Evolutionary conservation across 2,329 filamentous ascomycete genomes (phyloP).

Genomic region (Stagonosporopsis cucurbitacearum): DNA sequence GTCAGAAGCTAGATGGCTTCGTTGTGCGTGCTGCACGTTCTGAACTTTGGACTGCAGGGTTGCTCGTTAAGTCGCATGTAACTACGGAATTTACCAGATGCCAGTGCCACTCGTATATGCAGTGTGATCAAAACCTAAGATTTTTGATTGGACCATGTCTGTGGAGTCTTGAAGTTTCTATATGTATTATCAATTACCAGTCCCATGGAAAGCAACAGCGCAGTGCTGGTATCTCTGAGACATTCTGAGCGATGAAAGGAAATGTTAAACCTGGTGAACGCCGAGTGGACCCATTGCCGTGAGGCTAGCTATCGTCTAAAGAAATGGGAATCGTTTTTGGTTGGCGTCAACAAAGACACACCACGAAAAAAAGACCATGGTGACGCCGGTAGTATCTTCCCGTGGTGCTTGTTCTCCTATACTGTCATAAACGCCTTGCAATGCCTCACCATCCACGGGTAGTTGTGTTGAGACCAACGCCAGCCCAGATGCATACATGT

Average conservation of each 20-base stretch:
- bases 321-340: no score
- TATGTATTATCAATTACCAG: neutral
- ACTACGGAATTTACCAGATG: neutral
- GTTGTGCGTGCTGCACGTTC: neutral
- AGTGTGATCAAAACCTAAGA: neutral
- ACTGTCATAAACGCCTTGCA: constrained; percentile 11
- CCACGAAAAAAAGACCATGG: neutral
- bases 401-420: neutral
- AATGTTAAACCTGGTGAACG: neutral
- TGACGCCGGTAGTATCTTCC: neutral
- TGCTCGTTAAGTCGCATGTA: neutral
- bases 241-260: neutral
- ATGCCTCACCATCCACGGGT: neutral
- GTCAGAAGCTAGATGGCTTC: neutral
- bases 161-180: neutral
- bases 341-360: neutral
- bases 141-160: neutral
- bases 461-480: constrained; percentile 3
- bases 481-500: constrained; percentile 4
- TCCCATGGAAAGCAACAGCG: neutral
- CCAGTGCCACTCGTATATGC: constrained; percentile 7
- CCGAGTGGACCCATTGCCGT: neutral
- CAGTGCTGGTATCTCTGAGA: neutral
- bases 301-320: constrained; percentile 1
- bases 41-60: neutral